These are phyloP conservation scores for Prunus fruticosa DNA, from an alignment of 306 rosid genomes.

Conservation along the genomic window DNA sequence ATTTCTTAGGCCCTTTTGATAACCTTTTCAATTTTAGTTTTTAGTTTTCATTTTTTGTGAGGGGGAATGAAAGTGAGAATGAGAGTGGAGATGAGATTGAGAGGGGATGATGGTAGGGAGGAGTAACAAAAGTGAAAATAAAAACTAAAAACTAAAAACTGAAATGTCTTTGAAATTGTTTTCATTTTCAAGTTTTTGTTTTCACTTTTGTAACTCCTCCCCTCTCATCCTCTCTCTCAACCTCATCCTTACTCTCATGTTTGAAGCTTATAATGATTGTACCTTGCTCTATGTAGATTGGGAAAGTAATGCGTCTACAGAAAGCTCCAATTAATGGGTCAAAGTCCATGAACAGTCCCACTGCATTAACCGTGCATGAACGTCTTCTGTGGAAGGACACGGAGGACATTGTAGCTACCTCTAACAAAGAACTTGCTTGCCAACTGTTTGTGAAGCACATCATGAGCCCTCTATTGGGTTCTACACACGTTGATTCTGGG, in stretches of 20 bases:
- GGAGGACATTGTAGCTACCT: slow-evolving; percentile 42
- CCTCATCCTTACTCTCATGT: neutral
- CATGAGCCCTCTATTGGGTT: slow-evolving; percentile 79
- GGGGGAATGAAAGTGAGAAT: no score
- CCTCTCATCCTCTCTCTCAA: no score
- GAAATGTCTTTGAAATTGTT: no score
- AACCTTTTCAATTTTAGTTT: no score
- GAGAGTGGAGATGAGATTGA: no score
- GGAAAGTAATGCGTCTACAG: slow-evolving; percentile 80
- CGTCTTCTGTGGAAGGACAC: slow-evolving; percentile 65
- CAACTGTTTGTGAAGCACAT: slow-evolving; percentile 54
- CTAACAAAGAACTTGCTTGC: slow-evolving; percentile 51
- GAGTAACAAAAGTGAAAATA: no score
- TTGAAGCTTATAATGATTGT: neutral
- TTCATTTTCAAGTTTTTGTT: no score
- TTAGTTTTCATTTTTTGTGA: no score
- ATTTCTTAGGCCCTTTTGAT: neutral
- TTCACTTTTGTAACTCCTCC: no score
- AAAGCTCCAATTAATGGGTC: slow-evolving; percentile 50
- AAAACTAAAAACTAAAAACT: no score
- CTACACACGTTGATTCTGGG: slow-evolving; percentile 76
- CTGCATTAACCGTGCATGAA: slow-evolving; percentile 54
- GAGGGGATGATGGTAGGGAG: no score
- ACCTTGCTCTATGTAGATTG: slow-evolving; percentile 44
- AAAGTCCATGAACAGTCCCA: slow-evolving; percentile 27